Conservation (phyloP, 2,329 filamentous ascomycete species). For the Penicillium brasilianum region DNA sequence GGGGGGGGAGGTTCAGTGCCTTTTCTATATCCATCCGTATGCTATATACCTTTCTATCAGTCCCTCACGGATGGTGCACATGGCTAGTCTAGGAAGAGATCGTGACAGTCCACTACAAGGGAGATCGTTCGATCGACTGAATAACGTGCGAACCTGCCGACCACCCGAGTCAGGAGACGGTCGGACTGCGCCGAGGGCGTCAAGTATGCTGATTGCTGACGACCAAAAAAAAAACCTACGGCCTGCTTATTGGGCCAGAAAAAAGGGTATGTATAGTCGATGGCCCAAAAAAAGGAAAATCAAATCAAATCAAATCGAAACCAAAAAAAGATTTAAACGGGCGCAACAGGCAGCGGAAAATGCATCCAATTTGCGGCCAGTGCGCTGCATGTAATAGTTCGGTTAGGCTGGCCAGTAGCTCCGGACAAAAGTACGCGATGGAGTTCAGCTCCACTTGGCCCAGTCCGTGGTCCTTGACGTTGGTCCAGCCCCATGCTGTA, state of each 20-base stretch:
- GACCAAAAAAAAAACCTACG: neutral
- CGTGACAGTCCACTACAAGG: neutral
- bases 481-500: constrained; percentile 1
- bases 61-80: neutral
- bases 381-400: constrained; percentile 37
- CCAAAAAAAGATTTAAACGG: neutral
- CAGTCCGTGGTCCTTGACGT: neutral
- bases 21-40: neutral
- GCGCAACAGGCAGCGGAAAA: constrained; percentile 29
- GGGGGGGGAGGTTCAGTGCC: too few species aligned
- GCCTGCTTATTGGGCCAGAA: neutral
- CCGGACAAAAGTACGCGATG: constrained; percentile 37
- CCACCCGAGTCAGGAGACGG: constrained; percentile 1
- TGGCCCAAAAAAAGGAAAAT: too few species aligned
- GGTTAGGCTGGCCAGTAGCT: constrained; percentile 29
- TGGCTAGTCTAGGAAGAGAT: neutral
- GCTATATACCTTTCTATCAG: neutral
- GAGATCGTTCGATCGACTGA: constrained; percentile 1
- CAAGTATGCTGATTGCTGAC: neutral
- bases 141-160: neutral
- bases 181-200: neutral
- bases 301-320: too few species aligned
- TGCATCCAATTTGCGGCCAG: constrained; percentile 35
- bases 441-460: constrained; percentile 20
- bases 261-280: neutral